phyloP scores from a whole-genome alignment of 2,329 filamentous ascomycete species.

The Claviceps digitariae region DNA sequence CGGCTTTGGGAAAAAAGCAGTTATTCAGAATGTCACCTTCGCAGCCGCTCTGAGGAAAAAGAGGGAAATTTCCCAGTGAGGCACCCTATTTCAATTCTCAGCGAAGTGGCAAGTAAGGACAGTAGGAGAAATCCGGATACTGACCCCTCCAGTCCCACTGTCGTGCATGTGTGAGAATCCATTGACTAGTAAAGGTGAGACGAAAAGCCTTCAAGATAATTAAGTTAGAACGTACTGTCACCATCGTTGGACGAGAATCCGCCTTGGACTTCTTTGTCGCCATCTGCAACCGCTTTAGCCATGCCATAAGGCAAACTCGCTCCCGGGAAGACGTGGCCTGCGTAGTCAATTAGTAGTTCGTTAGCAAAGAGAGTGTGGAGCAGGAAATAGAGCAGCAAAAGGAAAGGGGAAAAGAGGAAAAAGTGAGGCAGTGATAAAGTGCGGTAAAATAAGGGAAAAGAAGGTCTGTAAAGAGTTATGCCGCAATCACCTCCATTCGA shows the following conservation, averaged over 20 bases:
- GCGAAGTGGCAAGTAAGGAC: not conserved
- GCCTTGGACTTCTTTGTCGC: conserved; percentile 13
- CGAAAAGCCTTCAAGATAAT: not conserved
- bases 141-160: conserved; percentile 18
- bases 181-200: conserved; percentile 11
- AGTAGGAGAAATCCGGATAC: conserved; percentile 5
- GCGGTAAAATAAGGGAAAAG: not conserved
- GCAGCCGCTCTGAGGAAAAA: conserved; percentile 35
- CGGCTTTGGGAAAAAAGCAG: conserved; percentile 37
- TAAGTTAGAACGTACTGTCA: conserved; percentile 7
- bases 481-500: conserved; percentile 11
- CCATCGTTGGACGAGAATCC: conserved; percentile 15
- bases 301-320: conserved; percentile 17
- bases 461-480: not conserved
- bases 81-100: conserved; percentile 16
- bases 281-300: conserved; percentile 17
- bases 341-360: not conserved
- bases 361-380: not conserved
- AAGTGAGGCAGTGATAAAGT: not conserved
- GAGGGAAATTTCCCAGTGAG: conserved; percentile 37
- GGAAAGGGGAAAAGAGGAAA: not conserved
- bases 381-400: not conserved
- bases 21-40: conserved; percentile 27
- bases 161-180: conserved; percentile 20
- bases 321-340: conserved; percentile 17